Evolutionary conservation across 2,329 filamentous ascomycete species (phyloP).

Genomic region (Curvularia lunata): DNA sequence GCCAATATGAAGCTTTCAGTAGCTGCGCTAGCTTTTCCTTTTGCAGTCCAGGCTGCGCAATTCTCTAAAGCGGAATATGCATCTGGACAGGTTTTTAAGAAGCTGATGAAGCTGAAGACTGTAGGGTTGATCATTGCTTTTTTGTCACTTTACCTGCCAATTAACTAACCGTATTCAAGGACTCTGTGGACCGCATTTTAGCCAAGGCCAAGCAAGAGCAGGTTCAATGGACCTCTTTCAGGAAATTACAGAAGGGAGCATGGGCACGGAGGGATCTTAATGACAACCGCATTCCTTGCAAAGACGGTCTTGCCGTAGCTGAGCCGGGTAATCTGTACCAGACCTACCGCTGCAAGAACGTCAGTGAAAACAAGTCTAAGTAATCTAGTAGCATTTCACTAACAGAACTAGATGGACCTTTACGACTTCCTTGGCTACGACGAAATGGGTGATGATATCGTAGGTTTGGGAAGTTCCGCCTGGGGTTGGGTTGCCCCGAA

Average conservation of each 20-base stretch:
- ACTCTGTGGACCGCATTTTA: conserved; percentile 32
- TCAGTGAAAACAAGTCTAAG: neutral
- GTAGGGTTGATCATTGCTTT: conserved; percentile 11
- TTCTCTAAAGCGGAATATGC: conserved; percentile 34
- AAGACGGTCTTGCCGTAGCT: conserved; percentile 32
- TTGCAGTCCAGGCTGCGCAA: conserved; percentile 30
- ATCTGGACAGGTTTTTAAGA: conserved; percentile 32
- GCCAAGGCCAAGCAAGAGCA: conserved; percentile 27
- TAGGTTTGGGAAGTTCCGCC: conserved; percentile 51
- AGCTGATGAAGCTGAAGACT: conserved; percentile 37
- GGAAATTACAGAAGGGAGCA: conserved; percentile 25
- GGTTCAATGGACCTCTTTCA: conserved; percentile 30
- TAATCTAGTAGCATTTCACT: conserved; percentile 28
- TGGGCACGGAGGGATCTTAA: conserved; percentile 1
- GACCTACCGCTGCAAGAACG: conserved; percentile 37
- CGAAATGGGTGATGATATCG: conserved; percentile 57
- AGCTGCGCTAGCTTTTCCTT: conserved; percentile 29
- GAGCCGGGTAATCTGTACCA: conserved; percentile 33
- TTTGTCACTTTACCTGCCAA: neutral
- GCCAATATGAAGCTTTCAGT: conserved; percentile 37
- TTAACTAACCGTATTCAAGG: conserved; percentile 8
- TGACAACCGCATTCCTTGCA: conserved; percentile 26
- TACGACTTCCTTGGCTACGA: conserved; percentile 63
- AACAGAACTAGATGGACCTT: conserved; percentile 54
- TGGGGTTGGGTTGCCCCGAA: conserved; percentile 61